Conservation (phyloP, 176 grass and related monocot species). For the Oryza rufipogon region DNA sequence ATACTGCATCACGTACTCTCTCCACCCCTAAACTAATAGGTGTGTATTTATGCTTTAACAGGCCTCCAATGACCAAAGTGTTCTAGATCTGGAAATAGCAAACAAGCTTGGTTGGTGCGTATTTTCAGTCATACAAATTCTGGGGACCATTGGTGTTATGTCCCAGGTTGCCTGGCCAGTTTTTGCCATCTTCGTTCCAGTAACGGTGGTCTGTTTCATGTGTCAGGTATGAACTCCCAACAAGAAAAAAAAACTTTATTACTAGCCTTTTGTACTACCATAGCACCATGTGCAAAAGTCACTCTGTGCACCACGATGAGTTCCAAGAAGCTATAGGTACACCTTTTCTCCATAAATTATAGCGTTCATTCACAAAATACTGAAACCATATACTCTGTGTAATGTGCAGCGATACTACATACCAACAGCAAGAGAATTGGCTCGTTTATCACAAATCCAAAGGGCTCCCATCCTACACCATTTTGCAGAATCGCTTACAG, state of each 20-base stretch:
- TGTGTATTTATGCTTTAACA: constrained; percentile 33
- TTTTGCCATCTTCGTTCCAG: constrained; percentile 90
- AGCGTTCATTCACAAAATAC: constrained; percentile 4
- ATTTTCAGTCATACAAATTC: constrained; percentile 85
- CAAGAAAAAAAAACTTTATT: background rate
- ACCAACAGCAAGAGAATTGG: constrained; percentile 90
- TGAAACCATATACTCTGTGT: constrained; percentile 44
- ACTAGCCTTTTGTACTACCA: constrained; percentile 13
- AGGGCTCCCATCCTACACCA: constrained; percentile 95
- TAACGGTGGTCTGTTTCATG: constrained; percentile 66
- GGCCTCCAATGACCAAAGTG: constrained; percentile 90
- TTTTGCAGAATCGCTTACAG: constrained; percentile 86
- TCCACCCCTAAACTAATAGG: constrained; percentile 25
- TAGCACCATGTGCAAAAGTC: constrained; percentile 7
- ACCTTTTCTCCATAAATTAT: constrained; percentile 30
- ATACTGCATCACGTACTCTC: background rate
- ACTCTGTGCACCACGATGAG: background rate
- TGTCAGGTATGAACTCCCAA: constrained; percentile 71
- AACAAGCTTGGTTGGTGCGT: constrained; percentile 77
- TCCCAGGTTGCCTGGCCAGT: constrained; percentile 98
- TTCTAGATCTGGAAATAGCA: constrained; percentile 83
- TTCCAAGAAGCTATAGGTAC: constrained; percentile 1
- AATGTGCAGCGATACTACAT: constrained; percentile 85
- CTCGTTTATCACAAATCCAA: constrained; percentile 85
- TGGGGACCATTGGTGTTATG: constrained; percentile 89